Conservation (phyloP, 306 rosid species). For the Parietaria judaica region DNA sequence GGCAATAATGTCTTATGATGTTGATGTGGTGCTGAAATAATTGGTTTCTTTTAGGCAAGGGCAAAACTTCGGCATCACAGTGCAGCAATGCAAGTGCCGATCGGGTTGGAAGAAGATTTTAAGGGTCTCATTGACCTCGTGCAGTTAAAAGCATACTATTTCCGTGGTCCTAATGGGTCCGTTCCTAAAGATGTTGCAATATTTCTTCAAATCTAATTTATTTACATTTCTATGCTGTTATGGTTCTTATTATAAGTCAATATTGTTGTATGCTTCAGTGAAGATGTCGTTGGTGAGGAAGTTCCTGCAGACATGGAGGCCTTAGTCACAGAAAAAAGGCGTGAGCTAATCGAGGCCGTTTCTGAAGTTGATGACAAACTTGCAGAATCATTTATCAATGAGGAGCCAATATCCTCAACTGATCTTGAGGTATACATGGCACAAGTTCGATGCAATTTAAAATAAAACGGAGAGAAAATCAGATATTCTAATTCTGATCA, state of each 20-base stretch:
- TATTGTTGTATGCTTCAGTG: slow-evolving; percentile 39
- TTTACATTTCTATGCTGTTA: slow-evolving; percentile 4
- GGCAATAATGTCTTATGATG: not conserved
- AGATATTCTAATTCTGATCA: not conserved
- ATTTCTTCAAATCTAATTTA: not conserved
- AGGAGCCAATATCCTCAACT: slow-evolving; percentile 66
- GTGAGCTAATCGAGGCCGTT: slow-evolving; percentile 75
- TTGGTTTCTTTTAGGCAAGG: slow-evolving; percentile 63
- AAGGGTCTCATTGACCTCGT: slow-evolving; percentile 95
- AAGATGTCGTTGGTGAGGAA: slow-evolving; percentile 58
- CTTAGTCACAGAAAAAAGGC: slow-evolving; percentile 78
- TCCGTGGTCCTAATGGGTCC: slow-evolving; percentile 82
- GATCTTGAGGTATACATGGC: slow-evolving; percentile 65
- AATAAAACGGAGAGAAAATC: not conserved
- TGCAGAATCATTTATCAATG: slow-evolving; percentile 87
- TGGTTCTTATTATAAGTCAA: not conserved
- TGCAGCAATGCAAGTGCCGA: slow-evolving; percentile 95
- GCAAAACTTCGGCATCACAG: slow-evolving; percentile 93
- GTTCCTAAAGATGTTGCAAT: slow-evolving; percentile 21
- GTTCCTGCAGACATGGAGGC: slow-evolving; percentile 75
- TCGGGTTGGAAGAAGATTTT: slow-evolving; percentile 89
- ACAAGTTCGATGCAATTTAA: not conserved
- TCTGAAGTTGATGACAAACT: slow-evolving; percentile 95
- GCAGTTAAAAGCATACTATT: slow-evolving; percentile 72
- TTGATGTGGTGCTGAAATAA: slow-evolving; percentile 2